These are phyloP conservation scores for Dothiorella sarmentorum DNA, from an alignment of 2,329 filamentous ascomycete genomes.

Conservation along the genomic window DNA sequence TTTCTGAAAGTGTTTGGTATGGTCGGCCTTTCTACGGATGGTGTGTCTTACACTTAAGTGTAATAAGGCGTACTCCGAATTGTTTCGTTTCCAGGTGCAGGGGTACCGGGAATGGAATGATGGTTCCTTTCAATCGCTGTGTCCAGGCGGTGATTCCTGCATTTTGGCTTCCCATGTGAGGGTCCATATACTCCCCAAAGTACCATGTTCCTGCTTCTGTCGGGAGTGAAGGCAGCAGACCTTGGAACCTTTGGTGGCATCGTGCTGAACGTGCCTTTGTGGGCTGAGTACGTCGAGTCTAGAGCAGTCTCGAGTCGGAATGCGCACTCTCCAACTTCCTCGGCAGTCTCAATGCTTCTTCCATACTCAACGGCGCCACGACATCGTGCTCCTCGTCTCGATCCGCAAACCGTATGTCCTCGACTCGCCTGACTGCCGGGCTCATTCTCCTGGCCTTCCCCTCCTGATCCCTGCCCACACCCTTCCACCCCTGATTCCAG, in stretches of 20 bases:
- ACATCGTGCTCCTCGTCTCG: slow-evolving; percentile 8
- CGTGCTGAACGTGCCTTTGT: no score
- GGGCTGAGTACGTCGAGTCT: neutral
- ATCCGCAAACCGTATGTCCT: neutral
- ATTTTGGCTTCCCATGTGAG: no score
- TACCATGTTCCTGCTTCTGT: neutral
- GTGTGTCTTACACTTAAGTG: neutral
- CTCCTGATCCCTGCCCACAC: neutral
- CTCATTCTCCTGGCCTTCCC: neutral
- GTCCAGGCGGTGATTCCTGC: no score
- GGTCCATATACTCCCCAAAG: no score
- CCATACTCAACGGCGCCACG: neutral
- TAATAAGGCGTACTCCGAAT: neutral
- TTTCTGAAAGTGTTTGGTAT: no score
- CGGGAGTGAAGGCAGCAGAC: neutral
- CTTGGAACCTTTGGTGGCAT: neutral
- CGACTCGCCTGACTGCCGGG: neutral
- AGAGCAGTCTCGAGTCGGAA: neutral
- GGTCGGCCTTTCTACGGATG: neutral
- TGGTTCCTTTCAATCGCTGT: no score
- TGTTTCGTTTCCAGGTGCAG: neutral
- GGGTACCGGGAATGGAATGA: no score
- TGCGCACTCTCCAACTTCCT: neutral
- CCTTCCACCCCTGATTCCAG: neutral
- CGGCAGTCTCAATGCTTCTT: neutral